Percentiles rank a stretch among this genome's conserved stretches.
Conservation (phyloP, 2,329 filamentous ascomycete genomes). For the Ceratocystis albifundus region DNA sequence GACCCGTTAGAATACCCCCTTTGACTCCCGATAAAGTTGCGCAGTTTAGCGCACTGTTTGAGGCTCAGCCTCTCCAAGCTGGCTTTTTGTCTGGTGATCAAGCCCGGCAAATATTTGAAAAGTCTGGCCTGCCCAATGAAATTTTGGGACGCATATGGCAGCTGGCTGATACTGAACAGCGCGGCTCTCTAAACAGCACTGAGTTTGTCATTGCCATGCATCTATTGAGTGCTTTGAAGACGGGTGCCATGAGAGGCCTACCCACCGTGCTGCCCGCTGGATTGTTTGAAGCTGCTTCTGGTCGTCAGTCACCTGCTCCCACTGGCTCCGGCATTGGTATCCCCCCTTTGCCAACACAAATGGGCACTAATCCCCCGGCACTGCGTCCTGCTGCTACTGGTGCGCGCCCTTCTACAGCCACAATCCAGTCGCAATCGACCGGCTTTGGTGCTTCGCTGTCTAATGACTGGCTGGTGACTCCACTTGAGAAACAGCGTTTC, state of each 20-base stretch:
- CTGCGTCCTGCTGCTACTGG: slow-evolving; percentile 41
- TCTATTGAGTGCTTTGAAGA: slow-evolving; percentile 81
- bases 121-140: slow-evolving; percentile 80
- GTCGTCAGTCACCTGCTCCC: slow-evolving; percentile 47
- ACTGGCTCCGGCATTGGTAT: slow-evolving; percentile 29
- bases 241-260: slow-evolving; percentile 63
- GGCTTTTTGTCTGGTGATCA: slow-evolving; percentile 72
- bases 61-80: slow-evolving; percentile 69
- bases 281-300: slow-evolving; percentile 79
- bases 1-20: slow-evolving; percentile 73
- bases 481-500: slow-evolving; percentile 76
- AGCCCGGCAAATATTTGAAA: slow-evolving; percentile 91
- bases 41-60: slow-evolving; percentile 83
- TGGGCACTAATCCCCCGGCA: slow-evolving; percentile 55
- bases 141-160: slow-evolving; percentile 92
- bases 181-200: slow-evolving; percentile 71
- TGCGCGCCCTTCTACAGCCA: slow-evolving; percentile 37
- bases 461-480: slow-evolving; percentile 67
- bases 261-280: slow-evolving; percentile 71
- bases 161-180: slow-evolving; percentile 83
- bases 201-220: slow-evolving; percentile 99
- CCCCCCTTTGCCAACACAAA: slow-evolving; percentile 58
- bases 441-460: slow-evolving; percentile 29
- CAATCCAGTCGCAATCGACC: slow-evolving; percentile 32
- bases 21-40: slow-evolving; percentile 77